Conservation (phyloP, 1,284 basidiomycete species). For the Tilletiopsis washingtonensis region DNA sequence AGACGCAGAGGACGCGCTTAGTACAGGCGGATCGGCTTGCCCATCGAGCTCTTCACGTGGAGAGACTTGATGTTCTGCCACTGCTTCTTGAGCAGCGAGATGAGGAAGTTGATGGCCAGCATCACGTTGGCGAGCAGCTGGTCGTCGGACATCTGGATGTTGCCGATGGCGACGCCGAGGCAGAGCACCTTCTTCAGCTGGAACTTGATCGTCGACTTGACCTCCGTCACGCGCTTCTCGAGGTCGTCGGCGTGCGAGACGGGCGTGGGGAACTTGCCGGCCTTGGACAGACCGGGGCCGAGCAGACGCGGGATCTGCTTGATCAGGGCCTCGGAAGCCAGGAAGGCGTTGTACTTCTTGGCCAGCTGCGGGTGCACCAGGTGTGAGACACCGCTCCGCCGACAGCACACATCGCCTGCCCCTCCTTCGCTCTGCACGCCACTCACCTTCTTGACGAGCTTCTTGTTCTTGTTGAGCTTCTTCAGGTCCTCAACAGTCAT, state of each 20-base stretch:
- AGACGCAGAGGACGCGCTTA: slow-evolving; percentile 50
- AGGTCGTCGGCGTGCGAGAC: slow-evolving; percentile 91
- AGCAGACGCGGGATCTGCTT: slow-evolving; percentile 99
- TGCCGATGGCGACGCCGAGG: slow-evolving; percentile 95
- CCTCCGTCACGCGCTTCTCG: slow-evolving; percentile 82
- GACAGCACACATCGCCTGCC: neutral
- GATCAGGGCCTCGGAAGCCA: slow-evolving; percentile 94
- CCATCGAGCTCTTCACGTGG: slow-evolving; percentile 98
- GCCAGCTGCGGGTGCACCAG: slow-evolving; percentile 60
- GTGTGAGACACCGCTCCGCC: neutral
- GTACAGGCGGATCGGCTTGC: slow-evolving; percentile 91
- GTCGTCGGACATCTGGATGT: slow-evolving; percentile 95
- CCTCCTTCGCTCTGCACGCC: neutral
- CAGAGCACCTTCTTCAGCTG: slow-evolving; percentile 90
- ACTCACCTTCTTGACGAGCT: slow-evolving; percentile 80
- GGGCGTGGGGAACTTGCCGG: slow-evolving; percentile 95
- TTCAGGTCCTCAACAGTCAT: slow-evolving; percentile 99
- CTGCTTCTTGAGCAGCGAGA: slow-evolving; percentile 98
- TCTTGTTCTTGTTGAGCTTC: slow-evolving; percentile 99
- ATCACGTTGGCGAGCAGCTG: slow-evolving; percentile 95
- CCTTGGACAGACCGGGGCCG: slow-evolving; percentile 98
- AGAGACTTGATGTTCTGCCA: slow-evolving; percentile 99
- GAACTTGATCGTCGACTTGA: slow-evolving; percentile 81
- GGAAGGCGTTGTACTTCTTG: slow-evolving; percentile 99
- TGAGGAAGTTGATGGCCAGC: slow-evolving; percentile 98